Evolutionary conservation across 2,329 filamentous ascomycete species (phyloP).

Genomic region (Cyanodermella asteris): DNA sequence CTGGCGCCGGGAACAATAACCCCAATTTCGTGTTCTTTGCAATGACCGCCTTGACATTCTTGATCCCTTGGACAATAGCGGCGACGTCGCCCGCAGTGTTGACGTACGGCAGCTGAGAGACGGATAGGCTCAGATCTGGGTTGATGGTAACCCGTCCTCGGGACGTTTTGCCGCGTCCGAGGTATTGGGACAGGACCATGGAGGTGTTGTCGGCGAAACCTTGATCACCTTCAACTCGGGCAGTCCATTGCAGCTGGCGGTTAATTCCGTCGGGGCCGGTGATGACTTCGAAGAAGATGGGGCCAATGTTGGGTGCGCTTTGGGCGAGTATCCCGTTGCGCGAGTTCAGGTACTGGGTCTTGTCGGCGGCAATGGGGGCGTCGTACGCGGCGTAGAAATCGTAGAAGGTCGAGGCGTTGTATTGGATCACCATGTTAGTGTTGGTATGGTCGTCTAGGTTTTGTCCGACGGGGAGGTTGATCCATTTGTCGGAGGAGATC

Average conservation of each 20-base stretch:
- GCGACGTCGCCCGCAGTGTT: too few relatives aligned
- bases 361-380: conserved; percentile 18
- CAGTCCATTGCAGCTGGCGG: conserved; percentile 4
- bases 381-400: conserved; percentile 42
- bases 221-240: conserved; percentile 1
- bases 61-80: too few relatives aligned
- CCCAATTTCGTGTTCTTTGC: too few relatives aligned
- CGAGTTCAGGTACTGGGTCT: conserved; percentile 16
- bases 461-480: conserved; percentile 28
- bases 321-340: conserved; percentile 9
- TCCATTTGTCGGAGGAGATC: conserved; percentile 24
- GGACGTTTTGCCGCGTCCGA: conserved; percentile 40
- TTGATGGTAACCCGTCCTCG: conserved; percentile 40
- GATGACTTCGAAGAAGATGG: conserved; percentile 2
- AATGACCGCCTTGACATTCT: too few relatives aligned
- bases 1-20: too few relatives aligned
- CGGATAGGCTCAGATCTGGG: conserved; percentile 32
- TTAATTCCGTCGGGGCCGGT: conserved; percentile 3
- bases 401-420: conserved; percentile 34
- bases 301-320: conserved; percentile 3
- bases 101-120: conserved; percentile 38
- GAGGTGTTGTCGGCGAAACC: conserved; percentile 9
- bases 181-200: conserved; percentile 37
- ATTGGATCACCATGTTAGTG: conserved; percentile 29
- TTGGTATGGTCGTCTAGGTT: conserved; percentile 34